Conservation (phyloP, 306 rosid genomes). For the Malus asiatica region DNA sequence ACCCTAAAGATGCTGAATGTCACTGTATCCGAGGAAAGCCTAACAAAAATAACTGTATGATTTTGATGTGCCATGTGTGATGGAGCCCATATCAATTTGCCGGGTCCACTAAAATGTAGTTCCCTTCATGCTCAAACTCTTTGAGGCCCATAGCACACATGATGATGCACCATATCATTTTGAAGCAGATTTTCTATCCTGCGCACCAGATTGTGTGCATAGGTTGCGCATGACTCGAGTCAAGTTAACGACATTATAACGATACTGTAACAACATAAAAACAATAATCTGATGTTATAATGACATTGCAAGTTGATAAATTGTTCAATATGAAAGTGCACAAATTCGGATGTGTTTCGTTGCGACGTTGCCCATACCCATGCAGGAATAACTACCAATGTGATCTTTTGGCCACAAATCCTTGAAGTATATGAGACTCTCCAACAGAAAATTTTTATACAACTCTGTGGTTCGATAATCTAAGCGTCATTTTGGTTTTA, state of each 20-base stretch:
- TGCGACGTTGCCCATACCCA: background rate
- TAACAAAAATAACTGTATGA: slow-evolving; percentile 12
- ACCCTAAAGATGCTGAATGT: background rate
- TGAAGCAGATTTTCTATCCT: background rate
- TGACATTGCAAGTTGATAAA: background rate
- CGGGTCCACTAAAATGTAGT: slow-evolving; percentile 2
- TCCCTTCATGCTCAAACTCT: background rate
- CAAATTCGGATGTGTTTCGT: background rate
- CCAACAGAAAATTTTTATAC: too few relatives aligned
- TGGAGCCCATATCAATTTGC: background rate
- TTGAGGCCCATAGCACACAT: background rate
- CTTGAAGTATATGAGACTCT: background rate
- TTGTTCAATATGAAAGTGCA: background rate
- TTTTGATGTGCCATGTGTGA: slow-evolving; percentile 20
- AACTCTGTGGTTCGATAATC: too few relatives aligned
- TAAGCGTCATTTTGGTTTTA: too few relatives aligned
- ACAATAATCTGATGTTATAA: too few relatives aligned
- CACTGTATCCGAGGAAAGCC: slow-evolving; percentile 33
- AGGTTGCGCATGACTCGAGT: too few relatives aligned
- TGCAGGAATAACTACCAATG: background rate
- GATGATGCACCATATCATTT: background rate
- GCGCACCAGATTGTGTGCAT: too few relatives aligned
- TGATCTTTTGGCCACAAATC: background rate
- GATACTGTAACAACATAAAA: too few relatives aligned
- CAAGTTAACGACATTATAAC: too few relatives aligned